Base-by-base conservation (phyloP, 352 stramenopile genomes). In the Phytopythium cucurbitacearum region DNA sequence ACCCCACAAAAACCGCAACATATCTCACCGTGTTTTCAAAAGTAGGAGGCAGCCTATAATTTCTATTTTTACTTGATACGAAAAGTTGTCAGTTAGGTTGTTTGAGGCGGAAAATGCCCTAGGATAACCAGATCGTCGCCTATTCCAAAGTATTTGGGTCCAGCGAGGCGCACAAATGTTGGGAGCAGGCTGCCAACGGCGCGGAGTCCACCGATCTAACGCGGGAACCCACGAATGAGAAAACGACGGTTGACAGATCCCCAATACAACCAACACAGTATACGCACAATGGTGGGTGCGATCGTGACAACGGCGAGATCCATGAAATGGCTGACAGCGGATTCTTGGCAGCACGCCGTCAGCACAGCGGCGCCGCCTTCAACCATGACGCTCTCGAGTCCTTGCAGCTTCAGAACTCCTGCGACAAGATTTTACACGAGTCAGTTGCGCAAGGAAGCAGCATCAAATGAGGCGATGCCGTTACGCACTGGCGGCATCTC, bases 291-390 rank as follows among this genome's bases (percentile, higher is more conserved):
- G 9, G 67, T 81, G 3, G 86, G 86, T 3, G 86, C 82, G 32
- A 96, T 68, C 7, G 86, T 96, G 53, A 96, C 61, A 33, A 96
- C 53, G 7, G 83, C 75, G 34, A 76, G 69, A 50, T 89, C 68
- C 32, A 96, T 65, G 16, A 92, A 62, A n/a, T 75, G 70, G 8
- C 40, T 12, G 9, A 53, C 48, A 7, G 64, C 59, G 15, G 61
- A 64, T 56, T 76, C 67, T 36, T 62, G 59, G 13, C 93, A 54
- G 47, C 80, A 89, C n/a, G 76, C 66, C n/a, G 79, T 78, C 32
- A 96, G 72, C 45, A 96, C 85, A 3, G 73, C 58, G 1, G 84
- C 73, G 8, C 86, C 86, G 16, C 86, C 86, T 72, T 96, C 86
- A 12, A 96, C 60, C 86, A 94, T 96, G 32, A 94, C 51, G 43